These are phyloP conservation scores for Anastatica hierochuntica DNA, from an alignment of 345 rosid species.

Conservation along the genomic window DNA sequence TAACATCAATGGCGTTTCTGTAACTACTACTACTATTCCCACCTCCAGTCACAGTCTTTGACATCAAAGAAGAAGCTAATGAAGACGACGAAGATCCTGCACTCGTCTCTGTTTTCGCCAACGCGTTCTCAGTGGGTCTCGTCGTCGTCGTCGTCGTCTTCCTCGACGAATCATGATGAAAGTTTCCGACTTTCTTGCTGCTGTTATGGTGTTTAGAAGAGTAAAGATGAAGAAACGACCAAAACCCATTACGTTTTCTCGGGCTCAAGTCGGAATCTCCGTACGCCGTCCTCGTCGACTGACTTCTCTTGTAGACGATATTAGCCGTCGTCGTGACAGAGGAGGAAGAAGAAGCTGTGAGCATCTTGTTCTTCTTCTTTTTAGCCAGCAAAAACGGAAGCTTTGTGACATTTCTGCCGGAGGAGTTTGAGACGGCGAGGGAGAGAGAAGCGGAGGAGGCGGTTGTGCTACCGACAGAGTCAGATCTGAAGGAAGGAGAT, in stretches of 20 bases:
- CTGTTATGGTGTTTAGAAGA: slow-evolving; percentile 31
- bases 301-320: slow-evolving; percentile 67
- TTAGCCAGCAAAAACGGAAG: slow-evolving; percentile 62
- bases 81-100: slow-evolving; percentile 23
- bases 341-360: slow-evolving; percentile 31
- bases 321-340: no score
- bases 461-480: background rate
- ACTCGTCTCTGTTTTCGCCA: background rate
- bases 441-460: slow-evolving; percentile 27
- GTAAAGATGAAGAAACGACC: slow-evolving; percentile 78
- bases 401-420: slow-evolving; percentile 31
- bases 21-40: background rate
- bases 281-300: slow-evolving; percentile 35
- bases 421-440: slow-evolving; percentile 33
- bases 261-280: slow-evolving; percentile 44
- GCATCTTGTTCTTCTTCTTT: slow-evolving; percentile 62
- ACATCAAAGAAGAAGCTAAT: slow-evolving; percentile 28
- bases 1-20: slow-evolving; percentile 27
- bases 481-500: no score
- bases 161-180: no score
- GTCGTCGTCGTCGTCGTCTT: background rate
- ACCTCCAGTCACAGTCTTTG: no score
- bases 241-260: slow-evolving; percentile 58
- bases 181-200: slow-evolving; percentile 32
- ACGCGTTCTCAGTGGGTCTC: background rate